Evolutionary conservation across 148 eudicot species (phyloP), one percentile per base, ranked within the genome.

Genomic region (Camellia sinensis): DNA sequence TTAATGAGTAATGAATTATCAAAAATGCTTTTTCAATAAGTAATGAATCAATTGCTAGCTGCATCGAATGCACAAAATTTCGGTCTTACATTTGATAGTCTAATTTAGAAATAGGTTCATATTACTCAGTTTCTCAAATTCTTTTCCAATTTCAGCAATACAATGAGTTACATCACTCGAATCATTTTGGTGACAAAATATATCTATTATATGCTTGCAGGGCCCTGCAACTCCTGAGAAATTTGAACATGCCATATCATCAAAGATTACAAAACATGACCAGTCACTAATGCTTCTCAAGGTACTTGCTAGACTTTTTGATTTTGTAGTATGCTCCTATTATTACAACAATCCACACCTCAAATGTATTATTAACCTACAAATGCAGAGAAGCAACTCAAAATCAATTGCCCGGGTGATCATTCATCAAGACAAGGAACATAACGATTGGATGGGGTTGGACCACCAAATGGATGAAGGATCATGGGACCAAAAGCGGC

Each of bases 141-240:
- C 50, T 45, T 45, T 70, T 18, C 52, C 2, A 12, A 5, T 67
- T 4, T 14, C 0, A 40, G 44, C 19, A 67, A 67, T 15, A 15
- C 44, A 3, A 17, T 48, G 43, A 21, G 41, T 48, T 72, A 18
- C 60, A 50, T 52, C 18, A 21, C 13, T 21, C n/a, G 15, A 18
- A 29, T 46, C 56, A 21, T 7, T 71, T 6, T 48, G 52, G 5
- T 48, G 52, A 5, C 0, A 50, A 72, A 19, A 11, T 54, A 10
- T 73, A 19, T 40, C 80, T 10, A 46, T 57, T 79, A 48, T 48
- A 37, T 80, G 37, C 37, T 29, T 29, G 54, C 67, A 94, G 98
- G 98, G 89, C 15, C 97, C 98, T 56, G 83, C 86, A 74, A 94
- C 98, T 19, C 98, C 98, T 46, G 98, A 94, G 76, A 94, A 91